phyloP scores from a whole-genome alignment of 345 rosid genomes.

The Linum tenue region DNA sequence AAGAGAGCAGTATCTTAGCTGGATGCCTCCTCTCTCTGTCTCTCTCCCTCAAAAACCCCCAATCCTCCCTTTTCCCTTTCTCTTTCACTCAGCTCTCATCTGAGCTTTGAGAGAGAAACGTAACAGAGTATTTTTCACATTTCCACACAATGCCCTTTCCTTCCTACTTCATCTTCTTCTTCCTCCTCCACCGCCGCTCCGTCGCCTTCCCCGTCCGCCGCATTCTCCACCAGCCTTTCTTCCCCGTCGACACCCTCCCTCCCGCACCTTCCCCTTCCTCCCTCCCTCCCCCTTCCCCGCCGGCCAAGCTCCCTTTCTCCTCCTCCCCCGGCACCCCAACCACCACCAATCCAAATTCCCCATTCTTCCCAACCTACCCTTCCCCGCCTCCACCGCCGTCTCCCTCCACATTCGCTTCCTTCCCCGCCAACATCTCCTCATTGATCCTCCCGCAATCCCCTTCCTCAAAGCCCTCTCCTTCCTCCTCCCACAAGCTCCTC shows the following conservation, averaged over 20 bases:
- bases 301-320: slow-evolving; percentile 13
- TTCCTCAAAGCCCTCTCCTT: slow-evolving; percentile 23
- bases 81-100: slow-evolving; percentile 10
- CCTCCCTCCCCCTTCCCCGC: slow-evolving; percentile 27
- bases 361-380: slow-evolving; percentile 72
- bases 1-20: slow-evolving; percentile 47
- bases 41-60: background rate
- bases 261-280: slow-evolving; percentile 37
- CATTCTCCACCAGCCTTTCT: slow-evolving; percentile 66
- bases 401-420: slow-evolving; percentile 60
- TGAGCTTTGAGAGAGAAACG: background rate
- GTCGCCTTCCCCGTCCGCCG: slow-evolving; percentile 37
- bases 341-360: slow-evolving; percentile 35
- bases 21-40: slow-evolving; percentile 34
- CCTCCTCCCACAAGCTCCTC: slow-evolving; percentile 37
- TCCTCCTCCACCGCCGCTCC: slow-evolving; percentile 18
- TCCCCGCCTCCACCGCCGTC: slow-evolving; percentile 72
- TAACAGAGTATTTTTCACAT: slow-evolving; percentile 34
- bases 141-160: background rate
- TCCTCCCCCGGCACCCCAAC: slow-evolving; percentile 22
- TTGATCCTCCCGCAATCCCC: slow-evolving; percentile 62
- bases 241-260: slow-evolving; percentile 40
- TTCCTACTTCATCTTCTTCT: slow-evolving; percentile 15
- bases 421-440: slow-evolving; percentile 90
- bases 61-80: background rate